Evolutionary conservation across 352 stramenopile genomes (phyloP), one percentile per base, ranked within the genome.

Genomic region (Globisporangium takayamanum): DNA sequence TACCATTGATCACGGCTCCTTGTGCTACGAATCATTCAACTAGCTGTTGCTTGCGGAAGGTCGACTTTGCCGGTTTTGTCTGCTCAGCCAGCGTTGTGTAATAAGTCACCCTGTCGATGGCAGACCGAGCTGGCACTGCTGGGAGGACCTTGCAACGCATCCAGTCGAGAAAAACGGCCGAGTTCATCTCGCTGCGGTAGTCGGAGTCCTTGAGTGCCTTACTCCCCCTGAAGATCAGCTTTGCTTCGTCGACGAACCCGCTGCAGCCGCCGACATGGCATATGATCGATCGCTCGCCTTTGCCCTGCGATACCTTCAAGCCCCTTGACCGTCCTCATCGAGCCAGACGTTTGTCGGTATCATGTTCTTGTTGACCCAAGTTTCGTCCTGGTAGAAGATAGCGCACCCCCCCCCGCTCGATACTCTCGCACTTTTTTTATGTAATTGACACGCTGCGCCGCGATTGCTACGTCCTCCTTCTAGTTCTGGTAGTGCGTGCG

Each of bases 121-220:
- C 37, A 44, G 37, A 44, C 37, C 37, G 7, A 44, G 37, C 37
- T 14, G 37, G 37, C 37, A 44, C 37, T 44, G 37, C 12, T 14
- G 37, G 37, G 12, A 44, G 37, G 7, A 44, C 37, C 37, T 44
- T 44, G 37, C 7, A 14, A 7, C 37, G 37, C 37, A 75, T 20
- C 57, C 62, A 75, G 36, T 72, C 64, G 0, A 62, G 22, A 36
- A 72, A 67, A 0, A 69, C 55, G 25, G 12, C 20, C 12, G 59
- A 22, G 30, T 71, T 74, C 51, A 74, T 74, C 30, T 74, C 63
- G 10, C 49, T 68, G 57, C 69, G 63, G 30, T 65, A 73, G n/a
- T 73, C 58, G 14, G 67, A 58, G 14, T 70, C 55, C 22, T 70
- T 66, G n/a, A 74, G 56, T 14, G 63, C 8, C 33, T 74, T 70